phyloP scores from a whole-genome alignment of 129 eudicot genomes.

The Erigeron canadensis region DNA sequence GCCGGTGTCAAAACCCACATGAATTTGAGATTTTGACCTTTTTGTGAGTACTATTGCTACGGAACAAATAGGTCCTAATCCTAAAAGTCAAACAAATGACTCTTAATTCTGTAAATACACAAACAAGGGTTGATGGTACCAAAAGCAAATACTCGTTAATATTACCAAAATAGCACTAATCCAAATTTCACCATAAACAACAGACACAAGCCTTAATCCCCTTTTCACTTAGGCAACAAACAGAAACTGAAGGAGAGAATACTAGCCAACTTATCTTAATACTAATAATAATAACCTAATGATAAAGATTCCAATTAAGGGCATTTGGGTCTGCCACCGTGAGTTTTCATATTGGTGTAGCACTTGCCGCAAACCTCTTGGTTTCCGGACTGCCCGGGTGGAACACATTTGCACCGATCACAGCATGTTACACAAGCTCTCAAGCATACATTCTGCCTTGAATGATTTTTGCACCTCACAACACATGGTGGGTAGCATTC shows the following conservation, averaged over 20 bases:
- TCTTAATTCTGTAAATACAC: neutral
- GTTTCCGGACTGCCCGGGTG: slow-evolving; percentile 85
- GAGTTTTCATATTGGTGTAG: slow-evolving; percentile 75
- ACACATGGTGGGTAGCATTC: slow-evolving; percentile 69
- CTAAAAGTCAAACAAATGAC: neutral
- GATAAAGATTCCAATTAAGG: slow-evolving; percentile 37
- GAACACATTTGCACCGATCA: slow-evolving; percentile 90
- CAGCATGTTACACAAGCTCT: slow-evolving; percentile 91
- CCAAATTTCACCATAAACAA: slow-evolving; percentile 12
- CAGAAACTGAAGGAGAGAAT: neutral
- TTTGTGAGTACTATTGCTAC: neutral
- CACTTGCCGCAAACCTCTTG: slow-evolving; percentile 64
- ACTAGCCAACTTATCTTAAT: neutral
- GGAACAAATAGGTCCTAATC: neutral
- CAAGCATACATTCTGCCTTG: slow-evolving; percentile 63
- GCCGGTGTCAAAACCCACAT: slow-evolving; percentile 26
- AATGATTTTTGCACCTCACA: slow-evolving; percentile 68
- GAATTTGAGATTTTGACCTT: neutral
- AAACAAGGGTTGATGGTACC: neutral
- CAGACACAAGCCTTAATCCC: neutral
- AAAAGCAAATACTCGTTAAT: neutral
- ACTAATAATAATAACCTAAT: neutral
- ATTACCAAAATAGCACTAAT: neutral
- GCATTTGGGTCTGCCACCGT: slow-evolving; percentile 73
- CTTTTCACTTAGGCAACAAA: neutral